Percentiles rank a stretch among this genome's conserved stretches.
phyloP scores from a whole-genome alignment of 495 filamentous ascomycete species.

The Aspergillus taichungensis region DNA sequence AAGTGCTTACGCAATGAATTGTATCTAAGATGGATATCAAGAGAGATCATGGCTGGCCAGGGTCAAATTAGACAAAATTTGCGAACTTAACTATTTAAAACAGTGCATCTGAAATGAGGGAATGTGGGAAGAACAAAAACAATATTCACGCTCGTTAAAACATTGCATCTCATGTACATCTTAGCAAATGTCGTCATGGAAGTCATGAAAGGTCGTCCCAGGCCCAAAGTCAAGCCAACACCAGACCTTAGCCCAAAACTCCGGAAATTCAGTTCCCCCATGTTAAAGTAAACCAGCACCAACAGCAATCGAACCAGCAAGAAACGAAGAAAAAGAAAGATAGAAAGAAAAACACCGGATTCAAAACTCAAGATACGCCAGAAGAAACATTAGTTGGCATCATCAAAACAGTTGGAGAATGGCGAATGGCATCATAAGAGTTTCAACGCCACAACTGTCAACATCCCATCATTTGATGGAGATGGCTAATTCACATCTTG shows the following conservation, averaged over 20 bases:
- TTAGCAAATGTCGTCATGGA: slow-evolving; percentile 35
- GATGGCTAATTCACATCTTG: no score
- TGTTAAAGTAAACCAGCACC: slow-evolving; percentile 12
- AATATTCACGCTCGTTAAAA: slow-evolving; percentile 25
- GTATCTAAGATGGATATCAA: no score
- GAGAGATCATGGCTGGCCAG: no score
- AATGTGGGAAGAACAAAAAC: slow-evolving; percentile 6
- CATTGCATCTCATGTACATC: slow-evolving; percentile 40
- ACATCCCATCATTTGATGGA: no score
- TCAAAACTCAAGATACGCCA: background rate
- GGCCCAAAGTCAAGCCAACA: slow-evolving; percentile 22
- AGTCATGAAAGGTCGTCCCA: slow-evolving; percentile 34
- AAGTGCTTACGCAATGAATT: no score
- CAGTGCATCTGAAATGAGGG: background rate
- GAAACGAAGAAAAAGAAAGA: slow-evolving; percentile 5
- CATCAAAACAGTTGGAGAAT: no score
- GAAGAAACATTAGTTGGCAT: background rate
- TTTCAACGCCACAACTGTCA: no score
- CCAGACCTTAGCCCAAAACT: slow-evolving; percentile 22
- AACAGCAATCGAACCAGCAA: slow-evolving; percentile 5
- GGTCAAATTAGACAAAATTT: no score
- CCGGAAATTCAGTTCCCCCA: slow-evolving; percentile 19
- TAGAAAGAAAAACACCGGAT: slow-evolving; percentile 4
- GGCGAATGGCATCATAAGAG: no score
- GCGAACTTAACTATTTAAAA: background rate